A percentile compares a stretch with the other conserved stretches of the same genome.
Evolutionary conservation across 2,329 filamentous ascomycete species (phyloP).

Genomic region (Fusarium sarcochroum): DNA sequence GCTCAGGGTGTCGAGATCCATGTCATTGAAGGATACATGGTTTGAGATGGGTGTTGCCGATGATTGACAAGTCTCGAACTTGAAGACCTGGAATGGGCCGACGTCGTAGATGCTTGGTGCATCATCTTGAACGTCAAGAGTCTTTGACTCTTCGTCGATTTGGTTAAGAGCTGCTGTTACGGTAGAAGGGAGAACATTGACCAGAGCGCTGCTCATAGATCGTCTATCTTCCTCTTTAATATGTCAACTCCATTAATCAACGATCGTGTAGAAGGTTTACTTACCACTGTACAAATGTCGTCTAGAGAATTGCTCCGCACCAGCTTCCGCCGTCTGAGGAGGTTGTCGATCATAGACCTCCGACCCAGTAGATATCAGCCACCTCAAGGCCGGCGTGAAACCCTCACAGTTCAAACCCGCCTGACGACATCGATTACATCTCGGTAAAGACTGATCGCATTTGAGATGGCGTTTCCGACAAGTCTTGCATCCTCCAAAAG

Average conservation of each 20-base stretch:
- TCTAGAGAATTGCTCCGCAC: constrained; percentile 32
- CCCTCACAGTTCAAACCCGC: constrained; percentile 39
- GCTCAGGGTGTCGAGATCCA: constrained; percentile 25
- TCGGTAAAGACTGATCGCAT: constrained; percentile 36
- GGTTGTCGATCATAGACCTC: constrained; percentile 39
- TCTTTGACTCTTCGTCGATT: constrained; percentile 41
- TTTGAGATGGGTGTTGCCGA: constrained; percentile 21
- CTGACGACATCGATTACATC: constrained; percentile 36
- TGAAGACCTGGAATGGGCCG: constrained; percentile 40
- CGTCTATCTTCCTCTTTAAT: constrained; percentile 27
- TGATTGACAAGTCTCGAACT: constrained; percentile 22
- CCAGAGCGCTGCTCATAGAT: constrained; percentile 36
- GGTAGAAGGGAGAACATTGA: constrained; percentile 26
- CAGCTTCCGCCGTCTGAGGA: constrained; percentile 25
- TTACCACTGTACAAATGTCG: constrained; percentile 40
- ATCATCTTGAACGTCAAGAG: constrained; percentile 8
- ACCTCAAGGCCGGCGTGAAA: constrained; percentile 38
- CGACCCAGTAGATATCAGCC: constrained; percentile 35
- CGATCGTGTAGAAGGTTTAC: neutral
- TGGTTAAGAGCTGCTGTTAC: constrained; percentile 34
- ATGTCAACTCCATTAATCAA: neutral
- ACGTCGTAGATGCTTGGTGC: constrained; percentile 7
- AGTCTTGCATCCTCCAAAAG: constrained; percentile 44
- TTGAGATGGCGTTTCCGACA: constrained; percentile 45
- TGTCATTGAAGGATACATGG: constrained; percentile 19